phyloP scores from a whole-genome alignment of 495 filamentous ascomycete genomes.

The Peziza echinospora region DNA sequence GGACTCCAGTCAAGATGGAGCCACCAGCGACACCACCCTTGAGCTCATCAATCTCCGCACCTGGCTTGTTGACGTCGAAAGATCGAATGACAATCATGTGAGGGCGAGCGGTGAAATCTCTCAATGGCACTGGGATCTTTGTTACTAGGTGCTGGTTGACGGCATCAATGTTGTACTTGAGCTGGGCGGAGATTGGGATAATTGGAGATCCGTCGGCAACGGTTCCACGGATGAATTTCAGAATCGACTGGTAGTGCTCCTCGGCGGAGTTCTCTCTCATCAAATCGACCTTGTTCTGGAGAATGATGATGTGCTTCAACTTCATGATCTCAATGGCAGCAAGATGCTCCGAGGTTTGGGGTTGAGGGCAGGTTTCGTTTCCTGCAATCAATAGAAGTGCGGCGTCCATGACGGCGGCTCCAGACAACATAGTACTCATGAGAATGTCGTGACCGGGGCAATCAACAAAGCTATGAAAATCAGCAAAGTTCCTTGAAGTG shows the following conservation, averaged over 20 bases:
- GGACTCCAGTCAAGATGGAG: constrained; percentile 80
- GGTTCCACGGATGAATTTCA: constrained; percentile 94
- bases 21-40: constrained; percentile 98
- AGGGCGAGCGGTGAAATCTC: constrained; percentile 74
- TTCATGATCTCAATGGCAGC: constrained; percentile 99
- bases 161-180: constrained; percentile 99
- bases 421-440: constrained; percentile 99
- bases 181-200: constrained; percentile 92
- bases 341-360: constrained; percentile 96
- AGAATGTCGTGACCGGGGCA: constrained; percentile 99
- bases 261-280: constrained; percentile 85
- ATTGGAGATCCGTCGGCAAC: constrained; percentile 90
- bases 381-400: constrained; percentile 89
- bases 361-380: constrained; percentile 96
- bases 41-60: constrained; percentile 96
- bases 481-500: constrained; percentile 7
- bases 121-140: constrained; percentile 71
- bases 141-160: constrained; percentile 85
- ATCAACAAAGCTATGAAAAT: constrained; percentile 57
- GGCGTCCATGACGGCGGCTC: constrained; percentile 97
- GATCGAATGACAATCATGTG: constrained; percentile 98
- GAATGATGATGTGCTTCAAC: constrained; percentile 90
- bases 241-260: constrained; percentile 82
- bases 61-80: constrained; percentile 98
- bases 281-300: constrained; percentile 97